Base-by-base conservation (phyloP, 345 rosid genomes). In the Triadica sebifera region DNA sequence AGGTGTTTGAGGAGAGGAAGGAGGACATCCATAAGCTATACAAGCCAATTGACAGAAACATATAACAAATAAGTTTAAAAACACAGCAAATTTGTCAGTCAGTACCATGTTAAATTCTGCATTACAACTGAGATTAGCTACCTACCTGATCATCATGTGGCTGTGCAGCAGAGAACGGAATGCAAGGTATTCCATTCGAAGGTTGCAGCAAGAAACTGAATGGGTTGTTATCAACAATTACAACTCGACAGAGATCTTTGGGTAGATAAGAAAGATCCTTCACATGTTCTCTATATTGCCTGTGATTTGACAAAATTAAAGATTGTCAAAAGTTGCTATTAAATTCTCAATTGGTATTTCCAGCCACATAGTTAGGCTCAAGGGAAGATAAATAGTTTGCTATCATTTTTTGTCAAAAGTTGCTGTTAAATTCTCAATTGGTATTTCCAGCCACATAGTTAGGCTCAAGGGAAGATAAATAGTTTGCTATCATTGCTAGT, bases 141-240 rank as follows among this genome's bases (percentile, higher is more conserved):
- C 15, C 22, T 72, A 95, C 97, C 94, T 91, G 97, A 45, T 85
- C 83, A 57, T 95, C 99, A 41, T 84, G 78, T 0, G 94, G 89
- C 79, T 88, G 93, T n/a, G 86, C 92, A 0, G 93, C 92, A 19
- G 98, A 89, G 78, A 95, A 96, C 0, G 99, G 92, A 55, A 71
- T n/a, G 22, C 71, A 56, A 1, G 75, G 75, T 34, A 77, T 71
- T 65, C 75, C 80, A 71, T 77, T 70, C 49, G 72, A 38, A 25
- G 80, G 99, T 78, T 96, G 99, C 78, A 96, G 75, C 76, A 95
- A 74, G 87, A 95, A 93, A 84, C 99, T 95, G 87, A 93, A 96
- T 0, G 99, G 99, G 72, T 93, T 93, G 82, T 96, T 93, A 79
- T 96, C 99, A 12, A 95, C 97, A 15, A 95, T 89, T 56, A 95